Conservation (phyloP, 805 yeast genomes). For the Wickerhamomyces kurtzmanii region DNA sequence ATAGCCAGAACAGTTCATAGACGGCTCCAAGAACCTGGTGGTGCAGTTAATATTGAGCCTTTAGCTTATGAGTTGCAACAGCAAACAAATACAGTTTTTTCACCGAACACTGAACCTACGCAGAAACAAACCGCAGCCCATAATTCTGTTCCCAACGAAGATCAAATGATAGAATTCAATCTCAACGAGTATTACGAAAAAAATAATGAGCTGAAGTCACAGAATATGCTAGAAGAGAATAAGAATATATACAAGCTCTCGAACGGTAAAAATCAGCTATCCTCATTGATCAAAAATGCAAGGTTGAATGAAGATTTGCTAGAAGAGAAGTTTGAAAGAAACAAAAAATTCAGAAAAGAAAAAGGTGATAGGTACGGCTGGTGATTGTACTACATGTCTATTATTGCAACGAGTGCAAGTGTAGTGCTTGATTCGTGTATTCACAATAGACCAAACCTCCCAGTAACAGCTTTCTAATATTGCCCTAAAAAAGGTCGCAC, state of each 20-base stretch:
- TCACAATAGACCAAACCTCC: too few species aligned
- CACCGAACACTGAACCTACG: too few species aligned
- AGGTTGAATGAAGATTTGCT: constrained; percentile 12
- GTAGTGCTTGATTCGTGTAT: too few species aligned
- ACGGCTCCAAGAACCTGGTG: too few species aligned
- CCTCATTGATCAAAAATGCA: constrained; percentile 17
- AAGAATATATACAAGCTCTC: constrained; percentile 12
- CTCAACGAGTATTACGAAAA: constrained; percentile 10
- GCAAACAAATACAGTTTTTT: too few species aligned
- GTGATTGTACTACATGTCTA: constrained; percentile 1
- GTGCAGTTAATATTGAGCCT: too few species aligned
- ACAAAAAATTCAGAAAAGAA: constrained; percentile 13
- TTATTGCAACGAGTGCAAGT: too few species aligned
- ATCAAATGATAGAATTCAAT: constrained; percentile 12
- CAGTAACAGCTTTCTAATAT: too few species aligned
- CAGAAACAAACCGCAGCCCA: too few species aligned
- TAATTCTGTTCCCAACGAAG: constrained; percentile 1
- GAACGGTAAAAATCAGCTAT: constrained; percentile 15
- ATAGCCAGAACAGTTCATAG: too few species aligned
- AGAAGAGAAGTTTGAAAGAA: constrained; percentile 13
- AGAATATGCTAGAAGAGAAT: constrained; percentile 12
- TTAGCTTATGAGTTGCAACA: too few species aligned
- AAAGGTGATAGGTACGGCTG: constrained; percentile 14
- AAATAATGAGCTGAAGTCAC: constrained; percentile 11
- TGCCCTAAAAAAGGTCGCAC: too few species aligned